Evolutionary conservation across 192 early-diverging fungal species (phyloP).

Genomic region (Mortierella hygrophila): DNA sequence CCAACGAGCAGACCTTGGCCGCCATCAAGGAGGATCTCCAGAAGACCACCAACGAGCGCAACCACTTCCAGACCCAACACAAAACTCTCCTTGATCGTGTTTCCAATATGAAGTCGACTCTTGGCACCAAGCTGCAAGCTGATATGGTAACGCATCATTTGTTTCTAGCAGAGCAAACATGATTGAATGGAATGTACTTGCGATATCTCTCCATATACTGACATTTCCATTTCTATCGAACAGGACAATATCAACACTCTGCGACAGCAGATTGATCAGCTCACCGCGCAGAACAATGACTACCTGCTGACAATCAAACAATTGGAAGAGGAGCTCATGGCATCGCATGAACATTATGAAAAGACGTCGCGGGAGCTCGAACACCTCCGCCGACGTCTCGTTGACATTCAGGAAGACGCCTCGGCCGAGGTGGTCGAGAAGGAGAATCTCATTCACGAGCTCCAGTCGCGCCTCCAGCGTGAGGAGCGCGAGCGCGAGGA

Average conservation of each 20-base stretch:
- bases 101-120: constrained; percentile 81
- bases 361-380: constrained; percentile 65
- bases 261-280: constrained; percentile 66
- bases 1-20: constrained; percentile 16
- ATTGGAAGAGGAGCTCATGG: constrained; percentile 60
- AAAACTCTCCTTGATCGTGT: constrained; percentile 81
- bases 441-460: constrained; percentile 65
- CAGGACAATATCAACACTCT: constrained; percentile 69
- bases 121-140: constrained; percentile 85
- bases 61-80: constrained; percentile 69
- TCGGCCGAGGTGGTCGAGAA: constrained; percentile 69
- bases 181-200: neutral
- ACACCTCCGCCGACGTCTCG: constrained; percentile 68
- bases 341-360: constrained; percentile 58
- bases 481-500: constrained; percentile 75
- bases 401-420: constrained; percentile 71
- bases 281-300: constrained; percentile 68
- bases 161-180: neutral
- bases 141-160: constrained; percentile 67
- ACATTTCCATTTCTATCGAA: constrained; percentile 4
- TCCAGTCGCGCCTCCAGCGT: constrained; percentile 67
- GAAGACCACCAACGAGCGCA: constrained; percentile 58
- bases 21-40: constrained; percentile 49
- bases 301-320: constrained; percentile 70
- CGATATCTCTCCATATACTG: neutral